A percentile compares a stretch with the other conserved stretches of the same genome.
phyloP scores from a whole-genome alignment of 1,284 basidiomycete species.

The Pseudozyma hubeiensis region DNA sequence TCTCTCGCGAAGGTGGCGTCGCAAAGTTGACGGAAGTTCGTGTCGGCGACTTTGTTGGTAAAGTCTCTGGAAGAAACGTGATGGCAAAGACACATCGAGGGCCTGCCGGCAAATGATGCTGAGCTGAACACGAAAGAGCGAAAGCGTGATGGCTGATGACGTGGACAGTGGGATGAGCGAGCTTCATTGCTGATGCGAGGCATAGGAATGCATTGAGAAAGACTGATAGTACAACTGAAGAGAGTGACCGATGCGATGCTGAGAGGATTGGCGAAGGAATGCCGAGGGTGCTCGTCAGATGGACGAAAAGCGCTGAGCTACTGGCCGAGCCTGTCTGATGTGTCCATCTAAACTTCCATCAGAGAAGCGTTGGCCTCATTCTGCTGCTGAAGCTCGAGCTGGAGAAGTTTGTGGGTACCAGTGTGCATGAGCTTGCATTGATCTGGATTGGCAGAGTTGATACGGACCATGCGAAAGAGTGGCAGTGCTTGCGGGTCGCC shows the following conservation, averaged over 20 bases:
- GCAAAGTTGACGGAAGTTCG: too few species aligned
- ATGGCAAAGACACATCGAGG: too few species aligned
- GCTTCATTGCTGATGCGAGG: too few species aligned
- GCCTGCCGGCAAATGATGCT: too few species aligned
- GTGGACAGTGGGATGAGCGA: too few species aligned
- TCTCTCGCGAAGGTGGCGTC: background rate
- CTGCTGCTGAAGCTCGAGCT: conserved; percentile 30
- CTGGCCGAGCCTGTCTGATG: conserved; percentile 12
- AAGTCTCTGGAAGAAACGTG: too few species aligned
- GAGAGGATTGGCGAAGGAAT: background rate
- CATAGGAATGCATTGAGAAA: conserved; percentile 6
- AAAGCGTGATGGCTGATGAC: too few species aligned
- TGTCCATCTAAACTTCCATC: conserved; percentile 26
- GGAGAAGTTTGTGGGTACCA: conserved; percentile 57
- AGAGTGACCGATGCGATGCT: conserved; percentile 3
- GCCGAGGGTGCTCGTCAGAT: background rate
- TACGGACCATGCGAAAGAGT: conserved; percentile 63
- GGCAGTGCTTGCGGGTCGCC: conserved; percentile 64
- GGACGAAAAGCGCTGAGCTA: background rate
- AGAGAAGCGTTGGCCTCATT: background rate
- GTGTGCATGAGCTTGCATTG: conserved; percentile 52
- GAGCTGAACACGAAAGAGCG: too few species aligned
- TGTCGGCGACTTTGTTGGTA: too few species aligned
- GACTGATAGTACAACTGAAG: conserved; percentile 28
- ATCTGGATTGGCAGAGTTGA: conserved; percentile 58